Evolutionary conservation across 192 early-diverging fungal species (phyloP).

Genomic region (Cetraspora pellucida): DNA sequence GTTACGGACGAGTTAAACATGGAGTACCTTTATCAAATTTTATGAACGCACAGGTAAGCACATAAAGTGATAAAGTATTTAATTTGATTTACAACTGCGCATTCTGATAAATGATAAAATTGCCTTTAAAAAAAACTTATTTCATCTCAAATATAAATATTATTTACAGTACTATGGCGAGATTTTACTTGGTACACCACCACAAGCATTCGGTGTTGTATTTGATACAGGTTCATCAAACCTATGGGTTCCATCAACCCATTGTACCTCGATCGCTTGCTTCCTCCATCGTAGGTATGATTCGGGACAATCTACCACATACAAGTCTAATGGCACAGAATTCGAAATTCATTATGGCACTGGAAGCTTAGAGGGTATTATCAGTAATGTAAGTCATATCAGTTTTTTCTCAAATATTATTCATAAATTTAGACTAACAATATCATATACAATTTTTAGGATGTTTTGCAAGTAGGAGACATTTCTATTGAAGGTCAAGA

Average conservation of each 20-base stretch:
- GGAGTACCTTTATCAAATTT: conserved; percentile 87
- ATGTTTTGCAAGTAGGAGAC: conserved; percentile 76
- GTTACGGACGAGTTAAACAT: conserved; percentile 57
- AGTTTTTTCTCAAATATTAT: not conserved
- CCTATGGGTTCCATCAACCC: conserved; percentile 94
- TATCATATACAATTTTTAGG: conserved; percentile 43
- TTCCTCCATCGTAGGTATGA: conserved; percentile 92
- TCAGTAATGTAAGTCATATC: conserved; percentile 63
- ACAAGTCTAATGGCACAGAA: conserved; percentile 86
- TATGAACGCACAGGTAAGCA: conserved; percentile 83
- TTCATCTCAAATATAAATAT: not conserved
- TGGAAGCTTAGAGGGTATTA: conserved; percentile 92
- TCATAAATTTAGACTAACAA: not conserved
- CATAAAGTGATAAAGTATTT: not conserved
- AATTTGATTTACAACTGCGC: not conserved
- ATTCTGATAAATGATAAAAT: too few species aligned
- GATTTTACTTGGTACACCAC: conserved; percentile 81
- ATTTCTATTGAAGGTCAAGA: conserved; percentile 68
- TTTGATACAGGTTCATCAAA: conserved; percentile 96
- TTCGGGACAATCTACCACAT: conserved; percentile 75
- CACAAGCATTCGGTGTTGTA: conserved; percentile 89
- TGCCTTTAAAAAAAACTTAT: too few species aligned
- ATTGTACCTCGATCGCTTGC: conserved; percentile 94
- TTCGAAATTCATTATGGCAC: conserved; percentile 95
- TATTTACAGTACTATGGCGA: conserved; percentile 88